Conservation (phyloP, 768 basidiomycete species). For the Agaricus blazei region DNA sequence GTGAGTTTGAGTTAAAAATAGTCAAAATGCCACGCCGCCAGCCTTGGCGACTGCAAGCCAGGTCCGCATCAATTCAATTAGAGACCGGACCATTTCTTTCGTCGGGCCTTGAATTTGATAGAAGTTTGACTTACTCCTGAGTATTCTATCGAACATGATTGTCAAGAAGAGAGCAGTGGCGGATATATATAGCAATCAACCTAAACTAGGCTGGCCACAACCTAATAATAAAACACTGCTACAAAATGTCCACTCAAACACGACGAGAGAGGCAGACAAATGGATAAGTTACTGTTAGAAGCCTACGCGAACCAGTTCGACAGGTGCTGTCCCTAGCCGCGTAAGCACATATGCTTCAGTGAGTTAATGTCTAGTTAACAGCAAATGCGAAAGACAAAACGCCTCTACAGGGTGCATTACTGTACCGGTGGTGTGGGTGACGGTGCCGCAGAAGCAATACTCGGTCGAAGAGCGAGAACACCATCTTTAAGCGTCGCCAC, state of each 20-base stretch:
- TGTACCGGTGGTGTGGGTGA: conserved; percentile 24
- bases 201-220: not conserved
- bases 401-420: not conserved
- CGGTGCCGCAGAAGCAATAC: conserved; percentile 24
- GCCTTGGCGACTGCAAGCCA: no score
- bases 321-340: no score
- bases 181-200: not conserved
- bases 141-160: not conserved
- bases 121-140: not conserved
- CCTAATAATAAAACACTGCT: no score
- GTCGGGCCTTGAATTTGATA: not conserved
- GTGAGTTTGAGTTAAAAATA: no score
- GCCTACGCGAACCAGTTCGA: no score
- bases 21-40: no score
- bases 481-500: conserved; percentile 70
- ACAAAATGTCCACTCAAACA: no score
- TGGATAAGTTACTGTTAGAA: no score
- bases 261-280: no score
- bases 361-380: no score
- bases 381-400: no score
- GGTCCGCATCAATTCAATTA: not conserved
- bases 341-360: no score
- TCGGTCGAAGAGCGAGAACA: conserved; percentile 47
- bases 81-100: not conserved
- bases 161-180: not conserved